These are phyloP conservation scores for Trypanosoma rangeli DNA, from an alignment of 208 protist species.

Conservation along the genomic window DNA sequence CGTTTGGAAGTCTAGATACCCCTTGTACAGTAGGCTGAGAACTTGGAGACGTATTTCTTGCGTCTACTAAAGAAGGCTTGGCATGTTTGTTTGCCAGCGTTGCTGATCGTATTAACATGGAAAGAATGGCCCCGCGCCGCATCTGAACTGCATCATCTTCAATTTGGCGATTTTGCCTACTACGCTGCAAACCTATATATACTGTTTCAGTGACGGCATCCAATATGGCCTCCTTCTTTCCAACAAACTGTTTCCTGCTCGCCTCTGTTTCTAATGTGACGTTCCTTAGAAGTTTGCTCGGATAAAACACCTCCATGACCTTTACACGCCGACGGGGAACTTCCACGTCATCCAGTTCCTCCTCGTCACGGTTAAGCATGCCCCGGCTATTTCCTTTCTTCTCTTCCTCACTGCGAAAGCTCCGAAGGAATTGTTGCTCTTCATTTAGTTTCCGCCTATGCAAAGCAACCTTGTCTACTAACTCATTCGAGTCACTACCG, in stretches of 20 bases:
- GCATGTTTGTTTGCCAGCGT: background rate
- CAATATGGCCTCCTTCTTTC: background rate
- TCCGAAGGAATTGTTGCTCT: constrained; percentile 28
- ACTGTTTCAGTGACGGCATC: constrained; percentile 15
- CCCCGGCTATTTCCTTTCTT: background rate
- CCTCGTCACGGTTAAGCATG: background rate
- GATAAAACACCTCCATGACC: background rate
- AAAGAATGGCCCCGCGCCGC: constrained; percentile 28
- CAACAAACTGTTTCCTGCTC: background rate
- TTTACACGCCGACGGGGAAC: background rate
- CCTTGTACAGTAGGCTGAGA: background rate
- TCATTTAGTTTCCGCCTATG: constrained; percentile 22
- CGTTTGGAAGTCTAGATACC: background rate
- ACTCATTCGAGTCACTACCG: background rate
- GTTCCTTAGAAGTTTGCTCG: background rate
- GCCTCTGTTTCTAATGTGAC: background rate
- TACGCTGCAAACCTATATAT: constrained; percentile 22
- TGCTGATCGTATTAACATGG: constrained; percentile 21
- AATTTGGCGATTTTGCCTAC: background rate
- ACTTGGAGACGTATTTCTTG: background rate
- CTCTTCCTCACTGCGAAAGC: constrained; percentile 3
- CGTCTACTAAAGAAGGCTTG: background rate
- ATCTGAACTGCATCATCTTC: constrained; percentile 8
- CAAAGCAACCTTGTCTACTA: constrained; percentile 21
- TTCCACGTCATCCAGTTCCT: background rate